phyloP scores from a whole-genome alignment of 169 alveolate species.

The Plasmodium inui region DNA sequence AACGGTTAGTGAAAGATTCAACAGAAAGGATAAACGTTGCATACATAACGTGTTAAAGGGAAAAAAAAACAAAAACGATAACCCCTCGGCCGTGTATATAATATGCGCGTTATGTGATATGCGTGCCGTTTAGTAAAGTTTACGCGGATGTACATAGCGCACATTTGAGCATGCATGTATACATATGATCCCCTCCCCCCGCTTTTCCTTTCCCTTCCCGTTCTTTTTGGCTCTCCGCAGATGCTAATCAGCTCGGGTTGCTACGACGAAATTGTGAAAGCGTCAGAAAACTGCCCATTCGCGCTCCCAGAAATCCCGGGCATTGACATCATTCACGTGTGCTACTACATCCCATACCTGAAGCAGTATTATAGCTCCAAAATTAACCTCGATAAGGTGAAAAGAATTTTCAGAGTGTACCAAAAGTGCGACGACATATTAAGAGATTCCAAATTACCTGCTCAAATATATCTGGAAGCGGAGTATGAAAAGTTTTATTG shows the following conservation, averaged over 20 bases:
- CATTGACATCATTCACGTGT: conserved; percentile 56
- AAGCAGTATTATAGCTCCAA: conserved; percentile 71
- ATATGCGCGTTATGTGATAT: neutral
- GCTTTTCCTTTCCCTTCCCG: neutral
- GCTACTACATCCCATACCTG: conserved; percentile 69
- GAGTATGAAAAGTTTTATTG: conserved; percentile 59
- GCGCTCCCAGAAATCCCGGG: conserved; percentile 61
- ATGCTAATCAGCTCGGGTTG: conserved; percentile 78
- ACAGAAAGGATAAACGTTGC: neutral
- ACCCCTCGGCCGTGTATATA: neutral
- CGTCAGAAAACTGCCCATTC: conserved; percentile 75
- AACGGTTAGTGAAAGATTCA: conserved; percentile 46
- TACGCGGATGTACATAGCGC: neutral
- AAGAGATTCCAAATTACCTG: conserved; percentile 56
- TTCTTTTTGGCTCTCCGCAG: conserved; percentile 22
- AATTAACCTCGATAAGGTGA: conserved; percentile 31
- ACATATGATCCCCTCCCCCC: neutral
- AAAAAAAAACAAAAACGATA: neutral
- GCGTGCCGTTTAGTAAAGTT: neutral
- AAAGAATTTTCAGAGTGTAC: conserved; percentile 50
- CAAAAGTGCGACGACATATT: conserved; percentile 74
- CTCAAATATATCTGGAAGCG: conserved; percentile 67
- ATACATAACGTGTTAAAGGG: neutral
- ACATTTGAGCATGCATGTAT: neutral
- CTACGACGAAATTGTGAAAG: conserved; percentile 75